phyloP scores from a whole-genome alignment of 2,329 filamentous ascomycete species.

The Cladophialophora chaetospira region DNA sequence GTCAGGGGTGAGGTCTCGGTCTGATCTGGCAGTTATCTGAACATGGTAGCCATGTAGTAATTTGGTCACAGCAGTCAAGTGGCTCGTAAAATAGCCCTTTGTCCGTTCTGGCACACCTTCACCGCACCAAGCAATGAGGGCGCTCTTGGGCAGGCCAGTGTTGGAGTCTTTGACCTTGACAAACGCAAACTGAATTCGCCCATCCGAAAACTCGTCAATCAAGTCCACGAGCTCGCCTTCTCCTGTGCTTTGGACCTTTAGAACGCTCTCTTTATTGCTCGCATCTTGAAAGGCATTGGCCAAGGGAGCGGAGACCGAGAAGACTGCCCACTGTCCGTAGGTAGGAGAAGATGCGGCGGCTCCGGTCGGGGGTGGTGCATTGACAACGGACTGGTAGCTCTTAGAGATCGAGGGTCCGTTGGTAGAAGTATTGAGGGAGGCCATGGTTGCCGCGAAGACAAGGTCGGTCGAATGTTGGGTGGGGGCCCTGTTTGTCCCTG shows the following conservation, averaged over 20 bases:
- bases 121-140: slow-evolving; percentile 94
- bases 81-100: slow-evolving; percentile 97
- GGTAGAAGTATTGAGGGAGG: slow-evolving; percentile 75
- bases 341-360: slow-evolving; percentile 70
- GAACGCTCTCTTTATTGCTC: slow-evolving; percentile 83
- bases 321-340: slow-evolving; percentile 89
- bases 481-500: slow-evolving; percentile 5
- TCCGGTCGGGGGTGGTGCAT: slow-evolving; percentile 59
- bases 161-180: slow-evolving; percentile 97
- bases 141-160: slow-evolving; percentile 82
- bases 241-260: slow-evolving; percentile 92
- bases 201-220: slow-evolving; percentile 94
- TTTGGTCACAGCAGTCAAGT: slow-evolving; percentile 85
- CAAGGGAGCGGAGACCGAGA: slow-evolving; percentile 88
- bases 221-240: slow-evolving; percentile 90
- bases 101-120: slow-evolving; percentile 97
- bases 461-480: slow-evolving; percentile 10
- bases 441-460: slow-evolving; percentile 58
- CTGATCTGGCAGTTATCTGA: slow-evolving; percentile 91
- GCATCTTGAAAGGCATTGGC: slow-evolving; percentile 86
- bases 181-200: slow-evolving; percentile 94
- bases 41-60: slow-evolving; percentile 96
- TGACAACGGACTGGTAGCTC: slow-evolving; percentile 71
- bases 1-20: slow-evolving; percentile 83
- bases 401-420: slow-evolving; percentile 78